Evolutionary conservation across 345 rosid species (phyloP), one percentile per base, ranked within the genome.

Genomic region (Cardamine occulta): DNA sequence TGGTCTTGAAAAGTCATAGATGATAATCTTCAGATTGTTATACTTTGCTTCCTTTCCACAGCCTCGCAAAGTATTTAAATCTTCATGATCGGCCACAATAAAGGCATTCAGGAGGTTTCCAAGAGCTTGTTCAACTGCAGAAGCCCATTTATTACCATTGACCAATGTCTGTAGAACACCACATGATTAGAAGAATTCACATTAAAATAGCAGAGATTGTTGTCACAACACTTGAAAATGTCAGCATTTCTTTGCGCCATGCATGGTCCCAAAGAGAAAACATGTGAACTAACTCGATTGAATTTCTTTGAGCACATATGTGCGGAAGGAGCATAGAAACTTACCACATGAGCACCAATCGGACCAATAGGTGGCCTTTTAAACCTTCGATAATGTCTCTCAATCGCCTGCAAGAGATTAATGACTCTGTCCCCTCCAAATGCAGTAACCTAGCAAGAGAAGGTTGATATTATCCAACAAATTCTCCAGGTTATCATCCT

Each of bases 51-150:
- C 93, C 47, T 73, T 83, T 6, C 89, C 98, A 81, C 96, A 93
- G 71, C 74, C 49, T 84, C 91, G 82, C 34, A 93, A 79, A 80
- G 82, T 65, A 66, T 75, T 81, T 68, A 85, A 80, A 82, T 93
- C 98, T 70, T 74, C 74, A 66, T 90, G 97, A 76, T 86, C 79
- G 23, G 87, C 87, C 77, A 88, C 98, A 51, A 93, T 88, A 79
- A 93, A 93, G 78, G 97, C 97, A 83, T 93, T 91, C n/a, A 91
- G 89, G 81, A 91, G 68, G 73, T 63, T 93, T 51, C 97, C 96
- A 48, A 93, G 58, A n/a, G 97, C 97, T 82, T 81, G 83, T 76
- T 93, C 98, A 87, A 85, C 93, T 71, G 96, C 89, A 59, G 85
- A 84, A 82, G 86, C 98, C 98, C 98, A 93, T 66, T 58, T 78